Conservation (phyloP, 1,284 basidiomycete genomes). For the Papiliotrema flavescens region DNA sequence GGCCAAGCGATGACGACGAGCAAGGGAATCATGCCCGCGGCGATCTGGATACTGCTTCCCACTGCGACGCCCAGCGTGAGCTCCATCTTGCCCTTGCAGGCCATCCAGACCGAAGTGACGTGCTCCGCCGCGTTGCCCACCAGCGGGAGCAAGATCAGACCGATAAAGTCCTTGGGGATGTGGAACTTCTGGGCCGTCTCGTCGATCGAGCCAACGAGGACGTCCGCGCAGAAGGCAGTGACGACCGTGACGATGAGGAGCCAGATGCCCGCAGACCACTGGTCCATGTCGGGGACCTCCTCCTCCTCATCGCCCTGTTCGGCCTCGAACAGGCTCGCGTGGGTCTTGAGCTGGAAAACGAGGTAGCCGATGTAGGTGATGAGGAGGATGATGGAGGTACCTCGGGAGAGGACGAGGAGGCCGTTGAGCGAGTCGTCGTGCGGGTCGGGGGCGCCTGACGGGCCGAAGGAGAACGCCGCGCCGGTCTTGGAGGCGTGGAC, state of each 20-base stretch:
- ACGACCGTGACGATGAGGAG: conserved; percentile 63
- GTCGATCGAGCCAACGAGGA: conserved; percentile 75
- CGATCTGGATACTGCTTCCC: conserved; percentile 89
- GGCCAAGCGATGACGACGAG: conserved; percentile 79
- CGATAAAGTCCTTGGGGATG: conserved; percentile 65
- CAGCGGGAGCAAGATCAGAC: conserved; percentile 52
- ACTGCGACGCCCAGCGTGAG: conserved; percentile 84
- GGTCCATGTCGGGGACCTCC: conserved; percentile 64
- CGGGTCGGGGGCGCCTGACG: conserved; percentile 27
- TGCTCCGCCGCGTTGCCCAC: conserved; percentile 68
- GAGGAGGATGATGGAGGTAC: conserved; percentile 77
- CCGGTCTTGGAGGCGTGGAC: conserved; percentile 37
- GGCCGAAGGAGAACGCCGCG: conserved; percentile 16
- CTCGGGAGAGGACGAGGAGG: conserved; percentile 73
- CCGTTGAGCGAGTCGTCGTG: conserved; percentile 52
- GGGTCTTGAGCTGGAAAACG: conserved; percentile 56
- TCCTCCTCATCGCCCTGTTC: conserved; percentile 52
- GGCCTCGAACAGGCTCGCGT: conserved; percentile 54
- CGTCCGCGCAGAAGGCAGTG: conserved; percentile 77
- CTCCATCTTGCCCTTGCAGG: conserved; percentile 67
- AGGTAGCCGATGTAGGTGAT: conserved; percentile 77
- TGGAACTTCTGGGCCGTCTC: conserved; percentile 74
- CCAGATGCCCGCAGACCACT: conserved; percentile 60
- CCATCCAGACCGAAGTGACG: conserved; percentile 83
- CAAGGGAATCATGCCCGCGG: conserved; percentile 78